Evolutionary conservation across 2,329 filamentous ascomycete species (phyloP).

Genomic region (Colletotrichum sp.): DNA sequence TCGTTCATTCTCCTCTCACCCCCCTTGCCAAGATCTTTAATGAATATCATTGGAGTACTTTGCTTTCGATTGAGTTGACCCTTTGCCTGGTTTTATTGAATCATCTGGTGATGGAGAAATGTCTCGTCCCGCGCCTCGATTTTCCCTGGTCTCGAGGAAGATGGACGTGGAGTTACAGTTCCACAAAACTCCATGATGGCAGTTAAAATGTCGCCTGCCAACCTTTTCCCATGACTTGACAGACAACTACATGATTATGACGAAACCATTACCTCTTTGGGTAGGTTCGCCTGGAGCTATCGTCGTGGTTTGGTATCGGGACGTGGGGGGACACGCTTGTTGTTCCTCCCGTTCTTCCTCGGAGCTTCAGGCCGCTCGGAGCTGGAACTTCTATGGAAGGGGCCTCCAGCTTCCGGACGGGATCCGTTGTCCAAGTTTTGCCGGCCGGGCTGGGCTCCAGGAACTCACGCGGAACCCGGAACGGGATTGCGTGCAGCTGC

Average conservation of each 20-base stretch:
- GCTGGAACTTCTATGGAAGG: not conserved
- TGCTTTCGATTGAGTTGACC: not conserved
- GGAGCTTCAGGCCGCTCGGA: not conserved
- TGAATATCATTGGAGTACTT: not conserved
- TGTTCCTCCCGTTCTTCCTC: slow-evolving; percentile 1
- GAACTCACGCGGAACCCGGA: not conserved
- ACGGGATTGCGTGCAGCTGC: slow-evolving; percentile 21
- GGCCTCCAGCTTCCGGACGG: not conserved
- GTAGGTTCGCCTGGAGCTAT: not conserved
- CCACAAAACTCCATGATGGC: not conserved
- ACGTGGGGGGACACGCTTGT: not conserved
- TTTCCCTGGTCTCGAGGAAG: not conserved
- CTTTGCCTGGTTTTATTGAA: not conserved
- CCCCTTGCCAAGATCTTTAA: not conserved
- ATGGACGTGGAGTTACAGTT: not conserved
- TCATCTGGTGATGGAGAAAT: not conserved
- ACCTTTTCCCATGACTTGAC: not conserved
- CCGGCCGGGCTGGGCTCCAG: not conserved
- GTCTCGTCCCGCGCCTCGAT: not conserved
- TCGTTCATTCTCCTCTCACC: not conserved
- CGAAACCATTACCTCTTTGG: not conserved
- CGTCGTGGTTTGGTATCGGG: not conserved
- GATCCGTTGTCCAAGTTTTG: slow-evolving; percentile 7
- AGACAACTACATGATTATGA: not conserved
- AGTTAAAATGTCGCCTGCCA: not conserved